phyloP scores from a whole-genome alignment of 2,329 filamentous ascomycete species.

The Aspergillus tamarii region DNA sequence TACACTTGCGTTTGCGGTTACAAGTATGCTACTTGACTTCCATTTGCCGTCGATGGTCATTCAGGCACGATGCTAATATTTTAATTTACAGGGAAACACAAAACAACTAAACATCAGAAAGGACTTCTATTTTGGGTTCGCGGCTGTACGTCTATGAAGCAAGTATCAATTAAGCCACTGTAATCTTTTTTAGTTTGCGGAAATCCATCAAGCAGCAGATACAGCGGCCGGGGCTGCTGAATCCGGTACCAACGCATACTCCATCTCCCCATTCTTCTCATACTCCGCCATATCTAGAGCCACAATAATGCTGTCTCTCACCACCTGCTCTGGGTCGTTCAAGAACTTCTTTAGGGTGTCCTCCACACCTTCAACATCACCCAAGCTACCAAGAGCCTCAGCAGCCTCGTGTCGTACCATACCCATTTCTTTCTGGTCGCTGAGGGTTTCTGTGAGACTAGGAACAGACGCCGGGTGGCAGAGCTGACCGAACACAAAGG shows the following conservation, averaged over 20 bases:
- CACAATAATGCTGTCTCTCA: constrained; percentile 91
- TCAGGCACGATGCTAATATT: constrained; percentile 21
- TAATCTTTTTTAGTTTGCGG: constrained; percentile 12
- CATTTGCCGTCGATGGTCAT: not conserved
- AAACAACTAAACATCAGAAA: constrained; percentile 36
- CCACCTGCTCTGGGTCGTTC: constrained; percentile 88
- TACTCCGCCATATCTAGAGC: constrained; percentile 98
- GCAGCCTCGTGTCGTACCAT: constrained; percentile 99
- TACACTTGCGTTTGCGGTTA: constrained; percentile 85
- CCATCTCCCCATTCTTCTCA: constrained; percentile 82
- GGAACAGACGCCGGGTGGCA: constrained; percentile 97
- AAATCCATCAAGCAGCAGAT: constrained; percentile 33
- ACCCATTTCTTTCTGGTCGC: constrained; percentile 78
- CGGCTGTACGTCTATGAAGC: constrained; percentile 30
- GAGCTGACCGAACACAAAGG: constrained; percentile 96
- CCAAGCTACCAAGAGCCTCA: constrained; percentile 90
- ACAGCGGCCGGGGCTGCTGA: constrained; percentile 31
- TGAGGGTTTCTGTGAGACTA: constrained; percentile 76
- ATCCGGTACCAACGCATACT: constrained; percentile 89
- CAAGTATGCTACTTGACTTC: constrained; percentile 62
- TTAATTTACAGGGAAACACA: constrained; percentile 34
- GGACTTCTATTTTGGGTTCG: constrained; percentile 22
- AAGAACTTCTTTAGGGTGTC: constrained; percentile 81
- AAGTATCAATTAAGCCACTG: constrained; percentile 21
- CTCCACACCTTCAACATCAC: constrained; percentile 91